Conservation (phyloP, 2,329 filamentous ascomycete genomes). For the Bipolaris bicolor region DNA sequence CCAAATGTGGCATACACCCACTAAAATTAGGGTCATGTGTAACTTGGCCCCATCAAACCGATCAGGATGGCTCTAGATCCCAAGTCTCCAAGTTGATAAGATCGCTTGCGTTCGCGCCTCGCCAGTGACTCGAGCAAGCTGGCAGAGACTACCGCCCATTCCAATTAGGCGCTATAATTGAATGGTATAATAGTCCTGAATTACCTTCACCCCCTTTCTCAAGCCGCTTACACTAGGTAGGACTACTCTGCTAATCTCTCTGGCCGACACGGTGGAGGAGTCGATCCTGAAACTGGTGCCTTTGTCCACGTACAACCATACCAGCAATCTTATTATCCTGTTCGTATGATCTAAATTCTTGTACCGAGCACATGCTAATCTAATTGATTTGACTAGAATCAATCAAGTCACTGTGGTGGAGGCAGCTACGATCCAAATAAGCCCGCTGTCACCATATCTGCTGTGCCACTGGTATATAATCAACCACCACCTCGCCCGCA, state of each 20-base stretch:
- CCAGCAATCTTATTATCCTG: slow-evolving; percentile 13
- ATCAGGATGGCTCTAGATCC: neutral
- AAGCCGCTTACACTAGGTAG: slow-evolving; percentile 17
- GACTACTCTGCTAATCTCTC: slow-evolving; percentile 21
- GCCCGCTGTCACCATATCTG: slow-evolving; percentile 11
- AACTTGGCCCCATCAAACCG: neutral
- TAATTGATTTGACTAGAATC: neutral
- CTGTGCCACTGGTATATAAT: slow-evolving; percentile 12
- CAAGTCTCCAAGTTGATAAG: slow-evolving; percentile 2
- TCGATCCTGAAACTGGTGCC: slow-evolving; percentile 21
- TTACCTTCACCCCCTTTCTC: neutral
- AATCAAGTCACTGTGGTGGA: slow-evolving; percentile 21
- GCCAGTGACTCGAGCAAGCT: neutral
- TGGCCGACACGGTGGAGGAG: slow-evolving; percentile 32
- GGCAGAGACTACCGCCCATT: neutral
- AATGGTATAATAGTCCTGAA: slow-evolving; percentile 19
- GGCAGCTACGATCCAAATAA: slow-evolving; percentile 24
- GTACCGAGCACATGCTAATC: fast-evolving
- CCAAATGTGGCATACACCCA: neutral
- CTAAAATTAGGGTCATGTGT: slow-evolving; percentile 1
- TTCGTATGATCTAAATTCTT: neutral
- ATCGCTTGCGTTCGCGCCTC: neutral
- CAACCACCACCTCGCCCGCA: slow-evolving; percentile 18
- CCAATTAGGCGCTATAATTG: slow-evolving; percentile 1
- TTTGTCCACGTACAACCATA: slow-evolving; percentile 16